Base-by-base conservation (phyloP, 495 filamentous ascomycete genomes). In the Trichoderma reesei region DNA sequence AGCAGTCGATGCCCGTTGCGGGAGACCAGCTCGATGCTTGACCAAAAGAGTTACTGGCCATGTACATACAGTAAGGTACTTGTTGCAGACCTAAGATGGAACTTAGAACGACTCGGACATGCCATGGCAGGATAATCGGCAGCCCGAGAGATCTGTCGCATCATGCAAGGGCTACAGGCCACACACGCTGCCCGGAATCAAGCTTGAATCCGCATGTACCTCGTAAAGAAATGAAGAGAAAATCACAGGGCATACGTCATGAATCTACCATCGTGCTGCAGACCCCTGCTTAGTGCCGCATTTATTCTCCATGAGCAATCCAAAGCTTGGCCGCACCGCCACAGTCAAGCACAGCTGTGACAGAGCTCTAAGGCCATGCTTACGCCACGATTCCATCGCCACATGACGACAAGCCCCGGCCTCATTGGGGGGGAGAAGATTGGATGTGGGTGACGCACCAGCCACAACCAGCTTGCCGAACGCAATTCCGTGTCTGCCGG, bases 201-300 rank as follows among this genome's bases (percentile, higher is more conserved):
- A 39, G 11, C 38, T 7, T 39, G 38, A 39, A 1, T 0, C 38
- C 6, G 11, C 9, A 56, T 56, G 51, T 56, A 56, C 51, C 26
- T 56, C 51, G 34, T 56, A 31, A 34, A 31, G 26, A 26, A 26
- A 26, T 26, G 26, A 26, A 26, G 26, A 26, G 26, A 26, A 26
- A 26, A 26, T 26, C 26, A 26, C 26, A 26, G 26, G 26, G 26
- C 26, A 26, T 56, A 56, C 51, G 51, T 56, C 51, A 56, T 56
- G 10, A 34, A 31, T 31, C 26, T 56, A 14, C 7, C 13, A 56
- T 31, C 10, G 51, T 56, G 26, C 51, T 56, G 51, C 51, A 56
- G 51, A 56, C 51, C 51, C 51, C 51, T 56, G 51, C 51, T 33
- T 56, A 56, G 51, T 34, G 26, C 51, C 8, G 51, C 51, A 33